phyloP scores from a whole-genome alignment of 2,329 filamentous ascomycete species.

The Trichoderma afroharzianum region DNA sequence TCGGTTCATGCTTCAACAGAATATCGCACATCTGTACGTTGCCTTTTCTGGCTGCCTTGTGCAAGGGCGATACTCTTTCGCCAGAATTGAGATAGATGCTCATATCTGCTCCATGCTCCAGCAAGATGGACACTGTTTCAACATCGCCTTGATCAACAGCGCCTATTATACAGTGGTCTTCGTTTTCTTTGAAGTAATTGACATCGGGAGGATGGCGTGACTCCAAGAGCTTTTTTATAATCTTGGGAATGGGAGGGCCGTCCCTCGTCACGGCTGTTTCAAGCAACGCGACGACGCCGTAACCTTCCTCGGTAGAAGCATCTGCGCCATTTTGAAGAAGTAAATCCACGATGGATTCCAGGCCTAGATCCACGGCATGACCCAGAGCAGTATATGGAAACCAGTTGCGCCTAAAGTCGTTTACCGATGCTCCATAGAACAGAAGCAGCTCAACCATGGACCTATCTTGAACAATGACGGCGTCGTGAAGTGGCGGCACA shows the following conservation, averaged over 20 bases:
- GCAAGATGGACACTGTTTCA: constrained; percentile 20
- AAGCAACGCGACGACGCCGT: constrained; percentile 17
- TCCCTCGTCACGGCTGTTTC: constrained; percentile 15
- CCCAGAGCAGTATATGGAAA: constrained; percentile 20
- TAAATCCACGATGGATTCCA: constrained; percentile 20
- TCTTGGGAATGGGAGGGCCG: not conserved
- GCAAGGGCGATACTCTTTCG: constrained; percentile 18
- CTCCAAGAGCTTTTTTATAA: constrained; percentile 20
- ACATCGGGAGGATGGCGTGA: constrained; percentile 19
- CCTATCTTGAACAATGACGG: constrained; percentile 3
- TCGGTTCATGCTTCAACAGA: constrained; percentile 22
- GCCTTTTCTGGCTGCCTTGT: constrained; percentile 20
- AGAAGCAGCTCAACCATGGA: constrained; percentile 20
- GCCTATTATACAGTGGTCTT: constrained; percentile 16
- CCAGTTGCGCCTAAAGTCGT: constrained; percentile 12
- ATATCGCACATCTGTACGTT: constrained; percentile 20
- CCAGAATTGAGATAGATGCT: constrained; percentile 15
- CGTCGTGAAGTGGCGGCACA: constrained; percentile 15
- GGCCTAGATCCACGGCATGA: constrained; percentile 20
- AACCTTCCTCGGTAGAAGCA: constrained; percentile 24
- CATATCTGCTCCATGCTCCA: constrained; percentile 23
- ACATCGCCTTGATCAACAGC: constrained; percentile 9
- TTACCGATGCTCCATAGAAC: constrained; percentile 19
- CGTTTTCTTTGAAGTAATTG: constrained; percentile 17
- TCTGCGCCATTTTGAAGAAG: constrained; percentile 25